These are phyloP conservation scores for Pleoardoris graminearum DNA, from an alignment of 2,329 filamentous ascomycete species.

Conservation along the genomic window DNA sequence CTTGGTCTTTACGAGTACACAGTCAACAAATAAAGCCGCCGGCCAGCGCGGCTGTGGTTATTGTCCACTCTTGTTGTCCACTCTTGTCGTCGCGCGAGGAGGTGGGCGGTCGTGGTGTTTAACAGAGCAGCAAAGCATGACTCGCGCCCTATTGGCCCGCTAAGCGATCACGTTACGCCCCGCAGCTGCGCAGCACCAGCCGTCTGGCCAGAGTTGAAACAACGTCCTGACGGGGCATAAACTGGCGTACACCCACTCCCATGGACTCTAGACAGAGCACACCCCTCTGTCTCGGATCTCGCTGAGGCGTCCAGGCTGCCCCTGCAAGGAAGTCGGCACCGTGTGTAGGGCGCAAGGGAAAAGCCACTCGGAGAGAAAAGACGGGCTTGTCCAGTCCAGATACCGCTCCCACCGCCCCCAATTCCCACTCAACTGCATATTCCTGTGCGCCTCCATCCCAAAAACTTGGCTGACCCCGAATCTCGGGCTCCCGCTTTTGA, in stretches of 20 bases:
- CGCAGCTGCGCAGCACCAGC: not conserved
- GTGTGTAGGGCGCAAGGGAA: constrained; percentile 8
- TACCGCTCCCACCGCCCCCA: constrained; percentile 16
- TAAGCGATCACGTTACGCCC: constrained; percentile 10
- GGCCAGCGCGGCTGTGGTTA: constrained; percentile 8
- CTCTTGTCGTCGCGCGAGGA: not conserved
- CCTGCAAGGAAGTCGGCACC: constrained; percentile 15
- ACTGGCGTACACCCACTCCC: constrained; percentile 4
- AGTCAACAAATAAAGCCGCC: constrained; percentile 4
- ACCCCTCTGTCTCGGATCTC: constrained; percentile 20
- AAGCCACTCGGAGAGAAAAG: constrained; percentile 15
- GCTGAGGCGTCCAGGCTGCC: constrained; percentile 5
- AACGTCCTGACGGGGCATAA: not conserved
- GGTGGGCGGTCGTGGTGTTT: not conserved
- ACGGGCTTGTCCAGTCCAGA: constrained; percentile 27
- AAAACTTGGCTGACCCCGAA: constrained; percentile 31
- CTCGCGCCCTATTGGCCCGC: not conserved
- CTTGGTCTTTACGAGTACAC: not conserved
- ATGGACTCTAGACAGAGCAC: constrained; percentile 10
- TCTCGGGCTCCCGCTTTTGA: constrained; percentile 21
- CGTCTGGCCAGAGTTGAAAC: not conserved
- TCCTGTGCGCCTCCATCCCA: constrained; percentile 25
- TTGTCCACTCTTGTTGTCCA: constrained; percentile 12
- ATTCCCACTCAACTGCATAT: constrained; percentile 14
- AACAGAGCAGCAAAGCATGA: too few relatives aligned